These are phyloP conservation scores for Curvularia eragrostidis DNA, from an alignment of 2,329 filamentous ascomycete genomes.

Conservation along the genomic window DNA sequence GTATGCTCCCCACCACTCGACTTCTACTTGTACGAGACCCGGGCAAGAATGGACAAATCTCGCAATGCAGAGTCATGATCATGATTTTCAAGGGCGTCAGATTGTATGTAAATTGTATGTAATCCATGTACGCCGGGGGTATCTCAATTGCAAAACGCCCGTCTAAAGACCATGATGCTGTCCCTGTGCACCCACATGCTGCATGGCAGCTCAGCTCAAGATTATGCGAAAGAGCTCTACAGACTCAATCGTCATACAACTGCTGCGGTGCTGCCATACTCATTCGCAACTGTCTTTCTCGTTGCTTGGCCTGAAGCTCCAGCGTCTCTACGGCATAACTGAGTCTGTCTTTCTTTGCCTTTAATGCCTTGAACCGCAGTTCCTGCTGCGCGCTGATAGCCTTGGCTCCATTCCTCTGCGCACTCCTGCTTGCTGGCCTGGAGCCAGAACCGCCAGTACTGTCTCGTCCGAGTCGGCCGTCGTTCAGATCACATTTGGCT, in stretches of 20 bases:
- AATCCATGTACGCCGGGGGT: conserved; percentile 24
- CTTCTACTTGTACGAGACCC: not conserved
- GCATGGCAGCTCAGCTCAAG: not conserved
- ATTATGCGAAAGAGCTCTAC: not conserved
- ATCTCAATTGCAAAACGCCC: conserved; percentile 42
- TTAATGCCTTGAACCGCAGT: conserved; percentile 69
- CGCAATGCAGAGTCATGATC: not conserved
- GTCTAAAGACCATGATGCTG: conserved; percentile 1
- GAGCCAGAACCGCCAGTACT: conserved; percentile 32
- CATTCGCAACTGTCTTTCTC: conserved; percentile 73
- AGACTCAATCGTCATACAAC: conserved; percentile 41
- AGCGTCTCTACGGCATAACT: conserved; percentile 86
- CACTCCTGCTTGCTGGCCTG: conserved; percentile 32
- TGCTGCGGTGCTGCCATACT: conserved; percentile 67
- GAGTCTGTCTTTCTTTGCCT: conserved; percentile 82
- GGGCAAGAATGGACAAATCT: not conserved
- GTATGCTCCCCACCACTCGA: conserved; percentile 1
- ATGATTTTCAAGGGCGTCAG: not conserved
- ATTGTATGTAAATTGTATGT: not conserved
- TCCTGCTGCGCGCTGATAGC: conserved; percentile 57
- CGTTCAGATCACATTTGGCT: conserved; percentile 81
- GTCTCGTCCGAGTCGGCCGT: conserved; percentile 66
- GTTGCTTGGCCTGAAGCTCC: conserved; percentile 83
- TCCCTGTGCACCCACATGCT: not conserved
- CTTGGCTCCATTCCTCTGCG: conserved; percentile 38